Evolutionary conservation across 202 grass and related monocot genomes (phyloP).

Genomic region (Tripidium arundinaceum): DNA sequence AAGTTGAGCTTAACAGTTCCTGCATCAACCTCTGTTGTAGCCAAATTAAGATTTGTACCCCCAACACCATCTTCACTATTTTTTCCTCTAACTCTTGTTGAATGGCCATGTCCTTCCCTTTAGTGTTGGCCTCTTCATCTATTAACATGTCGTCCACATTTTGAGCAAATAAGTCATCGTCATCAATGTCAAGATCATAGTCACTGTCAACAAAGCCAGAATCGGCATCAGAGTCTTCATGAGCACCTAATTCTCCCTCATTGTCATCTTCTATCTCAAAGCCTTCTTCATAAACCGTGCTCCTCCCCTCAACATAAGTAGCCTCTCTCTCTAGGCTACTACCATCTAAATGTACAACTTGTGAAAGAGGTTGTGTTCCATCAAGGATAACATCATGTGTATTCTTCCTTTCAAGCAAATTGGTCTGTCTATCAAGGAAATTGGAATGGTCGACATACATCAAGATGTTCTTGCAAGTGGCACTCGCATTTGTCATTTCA

Average conservation of each 20-base stretch:
- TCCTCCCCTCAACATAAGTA: too few species aligned
- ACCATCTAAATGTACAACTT: too few species aligned
- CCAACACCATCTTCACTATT: not conserved
- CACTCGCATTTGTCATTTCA: not conserved
- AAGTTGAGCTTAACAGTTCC: not conserved
- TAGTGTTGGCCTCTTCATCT: not conserved
- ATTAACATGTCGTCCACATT: not conserved
- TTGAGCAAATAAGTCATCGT: not conserved
- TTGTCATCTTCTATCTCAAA: not conserved
- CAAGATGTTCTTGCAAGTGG: not conserved
- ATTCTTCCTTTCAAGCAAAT: too few species aligned
- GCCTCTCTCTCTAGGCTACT: too few species aligned
- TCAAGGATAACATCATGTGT: too few species aligned
- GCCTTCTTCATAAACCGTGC: not conserved
- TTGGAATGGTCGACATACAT: not conserved
- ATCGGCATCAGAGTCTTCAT: not conserved
- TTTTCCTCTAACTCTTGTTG: not conserved
- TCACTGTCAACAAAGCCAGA: not conserved
- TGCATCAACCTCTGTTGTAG: not conserved
- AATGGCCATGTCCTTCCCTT: not conserved
- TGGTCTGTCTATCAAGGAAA: not conserved
- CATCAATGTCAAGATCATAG: not conserved
- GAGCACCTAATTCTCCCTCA: not conserved
- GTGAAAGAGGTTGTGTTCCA: too few species aligned
- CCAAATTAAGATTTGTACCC: not conserved